Conservation (phyloP, 345 rosid species). For the Gossypium rotundifolium region DNA sequence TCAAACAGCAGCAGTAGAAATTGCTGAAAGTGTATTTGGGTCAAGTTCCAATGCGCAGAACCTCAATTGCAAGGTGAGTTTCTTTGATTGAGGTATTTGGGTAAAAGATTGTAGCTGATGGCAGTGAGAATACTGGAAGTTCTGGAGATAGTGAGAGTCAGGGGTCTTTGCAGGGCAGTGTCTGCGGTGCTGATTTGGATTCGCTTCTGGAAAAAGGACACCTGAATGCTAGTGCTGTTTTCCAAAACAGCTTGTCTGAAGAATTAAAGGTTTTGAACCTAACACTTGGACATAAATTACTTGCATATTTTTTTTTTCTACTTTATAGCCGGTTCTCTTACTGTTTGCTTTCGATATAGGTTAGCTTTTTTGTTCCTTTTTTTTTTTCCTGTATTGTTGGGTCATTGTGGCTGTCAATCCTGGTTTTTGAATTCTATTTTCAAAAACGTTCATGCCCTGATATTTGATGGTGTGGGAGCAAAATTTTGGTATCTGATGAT, state of each 20-base stretch:
- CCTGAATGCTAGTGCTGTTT: conserved; percentile 24
- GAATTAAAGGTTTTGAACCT: conserved; percentile 49
- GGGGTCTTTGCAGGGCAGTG: conserved; percentile 50
- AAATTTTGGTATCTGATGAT: background rate
- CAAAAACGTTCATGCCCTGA: background rate
- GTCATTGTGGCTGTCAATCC: conserved; percentile 16
- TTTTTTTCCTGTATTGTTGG: background rate
- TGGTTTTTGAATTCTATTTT: background rate
- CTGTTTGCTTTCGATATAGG: background rate
- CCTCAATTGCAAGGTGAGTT: conserved; percentile 49
- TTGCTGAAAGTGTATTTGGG: conserved; percentile 29
- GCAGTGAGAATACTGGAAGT: conserved; percentile 26
- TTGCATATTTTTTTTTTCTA: background rate
- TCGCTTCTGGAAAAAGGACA: conserved; percentile 33
- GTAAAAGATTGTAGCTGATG: conserved; percentile 29
- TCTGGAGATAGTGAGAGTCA: conserved; percentile 37
- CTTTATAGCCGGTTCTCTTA: background rate
- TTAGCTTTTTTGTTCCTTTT: background rate
- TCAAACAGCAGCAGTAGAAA: conserved; percentile 31
- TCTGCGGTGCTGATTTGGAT: conserved; percentile 27
- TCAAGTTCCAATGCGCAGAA: conserved; percentile 33
- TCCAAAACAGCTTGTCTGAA: conserved; percentile 38
- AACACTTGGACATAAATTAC: conserved; percentile 11
- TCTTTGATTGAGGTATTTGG: conserved; percentile 36
- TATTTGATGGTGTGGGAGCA: background rate